Evolutionary conservation across 345 rosid species (phyloP).

Genomic region (Bruguiera parviflora): DNA sequence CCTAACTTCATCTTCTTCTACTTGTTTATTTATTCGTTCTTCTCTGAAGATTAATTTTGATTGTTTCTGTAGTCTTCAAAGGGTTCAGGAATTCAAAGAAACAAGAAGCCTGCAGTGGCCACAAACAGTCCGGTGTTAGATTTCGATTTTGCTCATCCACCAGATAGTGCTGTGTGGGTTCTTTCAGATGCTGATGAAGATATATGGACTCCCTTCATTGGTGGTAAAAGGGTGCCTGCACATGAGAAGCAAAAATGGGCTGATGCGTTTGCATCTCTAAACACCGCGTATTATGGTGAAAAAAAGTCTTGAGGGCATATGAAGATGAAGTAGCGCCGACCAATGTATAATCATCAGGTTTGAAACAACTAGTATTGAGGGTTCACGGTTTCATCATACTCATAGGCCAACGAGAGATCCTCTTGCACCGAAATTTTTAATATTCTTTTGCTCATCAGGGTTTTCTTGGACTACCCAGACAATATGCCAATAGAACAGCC

Average conservation of each 20-base stretch:
- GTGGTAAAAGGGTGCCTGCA: conserved; percentile 40
- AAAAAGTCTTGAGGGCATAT: background rate
- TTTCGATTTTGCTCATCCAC: conserved; percentile 52
- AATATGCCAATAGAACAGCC: too few relatives aligned
- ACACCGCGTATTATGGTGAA: conserved; percentile 11
- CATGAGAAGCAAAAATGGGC: conserved; percentile 44
- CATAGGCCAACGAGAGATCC: too few relatives aligned
- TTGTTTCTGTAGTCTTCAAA: conserved; percentile 28
- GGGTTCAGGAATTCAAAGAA: conserved; percentile 28
- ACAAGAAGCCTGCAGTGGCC: conserved; percentile 27
- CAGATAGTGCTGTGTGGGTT: conserved; percentile 56
- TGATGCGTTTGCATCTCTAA: conserved; percentile 36
- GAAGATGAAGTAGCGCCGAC: background rate
- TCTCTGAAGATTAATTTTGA: background rate
- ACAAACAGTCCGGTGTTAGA: conserved; percentile 10
- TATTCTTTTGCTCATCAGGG: too few relatives aligned
- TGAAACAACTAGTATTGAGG: too few relatives aligned
- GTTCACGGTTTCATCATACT: too few relatives aligned
- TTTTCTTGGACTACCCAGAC: too few relatives aligned
- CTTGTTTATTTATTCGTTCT: background rate
- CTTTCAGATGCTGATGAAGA: conserved; percentile 29
- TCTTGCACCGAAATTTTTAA: too few relatives aligned
- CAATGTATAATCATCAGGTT: too few relatives aligned
- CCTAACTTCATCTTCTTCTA: background rate
- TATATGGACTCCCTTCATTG: conserved; percentile 49